phyloP scores from a whole-genome alignment of 2,329 filamentous ascomycete species.

The Podosphaera fusca region DNA sequence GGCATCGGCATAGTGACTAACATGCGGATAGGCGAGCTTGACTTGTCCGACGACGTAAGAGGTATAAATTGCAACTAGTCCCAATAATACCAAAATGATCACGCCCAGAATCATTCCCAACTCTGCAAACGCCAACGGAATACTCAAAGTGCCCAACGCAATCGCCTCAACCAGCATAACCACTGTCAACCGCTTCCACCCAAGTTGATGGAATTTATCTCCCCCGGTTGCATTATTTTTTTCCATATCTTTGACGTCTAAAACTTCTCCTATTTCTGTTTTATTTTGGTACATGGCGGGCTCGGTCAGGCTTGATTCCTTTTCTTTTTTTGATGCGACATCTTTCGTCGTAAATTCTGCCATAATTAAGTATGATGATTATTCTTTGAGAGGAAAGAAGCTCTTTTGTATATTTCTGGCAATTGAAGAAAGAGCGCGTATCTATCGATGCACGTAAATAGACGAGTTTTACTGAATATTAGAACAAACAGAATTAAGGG shows the following conservation, averaged over 20 bases:
- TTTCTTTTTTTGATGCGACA: not conserved
- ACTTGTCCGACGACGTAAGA: constrained; percentile 19
- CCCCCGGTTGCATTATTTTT: not conserved
- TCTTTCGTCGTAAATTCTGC: not conserved
- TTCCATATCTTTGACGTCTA: not conserved
- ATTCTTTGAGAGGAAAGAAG: too few relatives aligned
- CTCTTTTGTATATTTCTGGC: too few relatives aligned
- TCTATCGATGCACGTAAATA: too few relatives aligned
- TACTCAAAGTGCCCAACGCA: constrained; percentile 12
- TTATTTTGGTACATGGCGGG: not conserved
- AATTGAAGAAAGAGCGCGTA: too few relatives aligned
- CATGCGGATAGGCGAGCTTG: constrained; percentile 11
- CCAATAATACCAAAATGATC: constrained; percentile 8
- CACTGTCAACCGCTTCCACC: constrained; percentile 11
- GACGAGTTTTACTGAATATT: too few relatives aligned
- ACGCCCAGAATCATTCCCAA: constrained; percentile 10
- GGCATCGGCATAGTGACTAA: constrained; percentile 24
- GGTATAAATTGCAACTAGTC: constrained; percentile 20
- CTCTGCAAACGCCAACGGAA: constrained; percentile 9
- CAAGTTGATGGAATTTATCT: constrained; percentile 6
- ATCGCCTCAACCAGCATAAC: constrained; percentile 15
- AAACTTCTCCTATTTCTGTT: not conserved
- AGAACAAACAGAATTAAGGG: too few relatives aligned
- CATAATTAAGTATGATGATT: not conserved
- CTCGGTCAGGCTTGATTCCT: not conserved